Evolutionary conservation across 768 basidiomycete species (phyloP).

Genomic region (Pseudohyphozyma bogoriensis): DNA sequence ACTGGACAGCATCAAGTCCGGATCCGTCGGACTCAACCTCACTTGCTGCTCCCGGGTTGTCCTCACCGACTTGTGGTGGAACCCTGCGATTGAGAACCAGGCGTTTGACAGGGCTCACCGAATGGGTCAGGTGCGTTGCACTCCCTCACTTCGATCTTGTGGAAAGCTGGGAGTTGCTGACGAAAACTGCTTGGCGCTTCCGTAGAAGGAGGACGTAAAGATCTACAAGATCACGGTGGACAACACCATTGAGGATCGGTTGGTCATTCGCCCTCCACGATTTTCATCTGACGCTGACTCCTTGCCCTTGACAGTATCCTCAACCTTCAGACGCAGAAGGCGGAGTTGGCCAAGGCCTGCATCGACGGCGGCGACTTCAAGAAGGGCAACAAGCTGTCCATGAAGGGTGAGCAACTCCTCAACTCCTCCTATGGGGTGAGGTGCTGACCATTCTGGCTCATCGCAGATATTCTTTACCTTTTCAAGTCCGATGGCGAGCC

Average conservation of each 20-base stretch:
- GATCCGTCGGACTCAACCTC: slow-evolving; percentile 61
- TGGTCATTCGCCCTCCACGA: background rate
- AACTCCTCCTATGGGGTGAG: too few species aligned
- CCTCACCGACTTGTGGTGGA: slow-evolving; percentile 40
- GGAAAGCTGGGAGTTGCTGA: too few species aligned
- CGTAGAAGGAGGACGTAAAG: slow-evolving; percentile 63
- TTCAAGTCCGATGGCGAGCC: slow-evolving; percentile 1
- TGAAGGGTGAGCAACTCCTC: slow-evolving; percentile 61
- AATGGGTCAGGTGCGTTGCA: slow-evolving; percentile 11
- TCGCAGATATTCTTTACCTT: background rate
- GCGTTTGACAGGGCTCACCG: slow-evolving; percentile 88
- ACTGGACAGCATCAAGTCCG: slow-evolving; percentile 1
- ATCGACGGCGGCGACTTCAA: slow-evolving; percentile 79
- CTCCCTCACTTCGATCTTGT: slow-evolving; percentile 16
- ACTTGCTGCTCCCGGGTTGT: slow-evolving; percentile 92
- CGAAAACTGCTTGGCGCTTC: slow-evolving; percentile 39
- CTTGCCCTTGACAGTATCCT: slow-evolving; percentile 75
- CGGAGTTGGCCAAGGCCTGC: slow-evolving; percentile 69
- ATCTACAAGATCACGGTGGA: slow-evolving; percentile 54
- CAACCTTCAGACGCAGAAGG: slow-evolving; percentile 79
- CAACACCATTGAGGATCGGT: slow-evolving; percentile 28
- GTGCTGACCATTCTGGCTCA: background rate
- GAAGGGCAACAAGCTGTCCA: slow-evolving; percentile 55
- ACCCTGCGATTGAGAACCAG: slow-evolving; percentile 63
- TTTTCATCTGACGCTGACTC: background rate